Conservation (phyloP, 2,329 filamentous ascomycete genomes). For the Dothistroma pini region DNA sequence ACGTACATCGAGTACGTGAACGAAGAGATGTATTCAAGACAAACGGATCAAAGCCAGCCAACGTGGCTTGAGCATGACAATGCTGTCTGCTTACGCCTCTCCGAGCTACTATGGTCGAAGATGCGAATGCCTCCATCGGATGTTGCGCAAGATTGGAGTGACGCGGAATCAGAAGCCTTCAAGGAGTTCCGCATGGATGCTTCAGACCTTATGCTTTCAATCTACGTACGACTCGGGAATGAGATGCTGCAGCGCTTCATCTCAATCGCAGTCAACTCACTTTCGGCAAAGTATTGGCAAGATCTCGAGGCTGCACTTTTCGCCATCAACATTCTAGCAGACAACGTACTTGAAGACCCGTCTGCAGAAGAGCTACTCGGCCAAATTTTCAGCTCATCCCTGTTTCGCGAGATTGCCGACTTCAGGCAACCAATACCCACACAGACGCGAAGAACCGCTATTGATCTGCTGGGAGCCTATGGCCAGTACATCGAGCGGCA, state of each 20-base stretch:
- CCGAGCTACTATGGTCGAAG: constrained; percentile 30
- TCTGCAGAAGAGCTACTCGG: constrained; percentile 57
- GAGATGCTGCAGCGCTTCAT: constrained; percentile 48
- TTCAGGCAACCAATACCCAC: constrained; percentile 52
- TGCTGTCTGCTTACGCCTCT: constrained; percentile 56
- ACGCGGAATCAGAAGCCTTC: constrained; percentile 49
- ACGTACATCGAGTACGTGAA: constrained; percentile 64
- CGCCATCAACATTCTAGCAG: constrained; percentile 64
- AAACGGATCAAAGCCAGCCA: constrained; percentile 40
- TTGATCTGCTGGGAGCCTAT: constrained; percentile 68
- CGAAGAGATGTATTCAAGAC: constrained; percentile 55
- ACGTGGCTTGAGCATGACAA: constrained; percentile 59
- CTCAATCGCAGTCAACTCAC: constrained; percentile 40
- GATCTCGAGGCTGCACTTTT: constrained; percentile 53
- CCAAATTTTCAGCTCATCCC: constrained; percentile 61
- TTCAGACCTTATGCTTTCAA: constrained; percentile 70
- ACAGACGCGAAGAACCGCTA: constrained; percentile 63
- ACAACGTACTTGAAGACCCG: constrained; percentile 59
- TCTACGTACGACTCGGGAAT: constrained; percentile 55
- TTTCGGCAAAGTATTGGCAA: constrained; percentile 45
- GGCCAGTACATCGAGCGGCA: constrained; percentile 73
- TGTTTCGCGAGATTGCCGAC: constrained; percentile 50
- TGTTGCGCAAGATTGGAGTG: constrained; percentile 62
- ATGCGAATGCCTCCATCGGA: constrained; percentile 55
- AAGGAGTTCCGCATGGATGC: constrained; percentile 71